Base-by-base conservation (phyloP, 768 basidiomycete genomes). In the Phaffia australis region DNA sequence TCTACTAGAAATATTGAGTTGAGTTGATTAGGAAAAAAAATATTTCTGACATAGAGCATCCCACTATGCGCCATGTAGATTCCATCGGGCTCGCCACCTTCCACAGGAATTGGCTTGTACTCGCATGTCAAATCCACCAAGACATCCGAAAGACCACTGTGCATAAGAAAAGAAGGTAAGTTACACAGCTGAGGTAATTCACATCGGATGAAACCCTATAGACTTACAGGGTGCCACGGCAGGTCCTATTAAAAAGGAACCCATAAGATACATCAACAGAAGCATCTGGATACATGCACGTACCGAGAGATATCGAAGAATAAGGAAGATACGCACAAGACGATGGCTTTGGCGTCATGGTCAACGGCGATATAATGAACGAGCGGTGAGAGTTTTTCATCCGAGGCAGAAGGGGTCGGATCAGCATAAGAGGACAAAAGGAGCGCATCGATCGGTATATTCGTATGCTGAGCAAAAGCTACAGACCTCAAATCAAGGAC, bases 121-220 rank as follows among this genome's bases (percentile, higher is more conserved):
- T 72, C 74, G 72, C 77, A 77, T 14, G 75, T 76, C 25, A 79
- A 70, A 63, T 78, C 77, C 57, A 77, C 72, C 19, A 78, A 73
- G n/a, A 77, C 72, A 68, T 78, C 77, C 2, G 76, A 75, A 6
- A 78, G 69, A 1, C 77, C 77, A 21, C 64, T 65, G 56, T 2
- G 42, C 16, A 59, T 1, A 23, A 18, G 23, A 46, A 1, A 25
- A 48, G 51, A 46, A 27, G 9, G 23, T 29, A 11, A 30, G 11
- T 55, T 35, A 16, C 16, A 29, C 35, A 64, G 19, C 7, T 6
- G 21, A 23, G n/a, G 3, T 15, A 55, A 52, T 19, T 3, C 5
- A 35, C 0, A 25, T 42, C 29, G 54, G 2, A 25, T 21, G 16
- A 19, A 25, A 7, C 32, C 21, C 25, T 6, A 4, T 32, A 21